These are phyloP conservation scores for Saturnispora quitensis DNA, from an alignment of 805 yeast genomes.

Conservation along the genomic window DNA sequence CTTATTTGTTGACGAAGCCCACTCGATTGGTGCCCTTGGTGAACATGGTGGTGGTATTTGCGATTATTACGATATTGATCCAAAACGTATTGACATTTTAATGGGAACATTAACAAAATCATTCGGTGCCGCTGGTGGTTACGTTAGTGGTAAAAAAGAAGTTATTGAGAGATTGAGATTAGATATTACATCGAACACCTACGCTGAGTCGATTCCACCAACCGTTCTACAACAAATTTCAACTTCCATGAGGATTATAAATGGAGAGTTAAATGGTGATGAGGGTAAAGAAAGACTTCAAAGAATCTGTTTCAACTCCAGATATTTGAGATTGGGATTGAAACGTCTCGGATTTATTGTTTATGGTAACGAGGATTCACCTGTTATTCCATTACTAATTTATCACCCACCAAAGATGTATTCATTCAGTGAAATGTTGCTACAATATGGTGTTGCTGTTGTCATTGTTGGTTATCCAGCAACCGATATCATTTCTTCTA, in stretches of 20 bases:
- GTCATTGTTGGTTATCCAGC: slow-evolving; percentile 98
- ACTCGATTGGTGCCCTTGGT: slow-evolving; percentile 98
- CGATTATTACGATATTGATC: slow-evolving; percentile 79
- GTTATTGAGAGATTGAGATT: slow-evolving; percentile 69
- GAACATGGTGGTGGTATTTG: slow-evolving; percentile 91
- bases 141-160: slow-evolving; percentile 66
- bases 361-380: slow-evolving; percentile 92
- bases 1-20: slow-evolving; percentile 94
- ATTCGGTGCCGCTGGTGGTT: slow-evolving; percentile 98
- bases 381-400: slow-evolving; percentile 82
- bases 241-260: slow-evolving; percentile 67
- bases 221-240: slow-evolving; percentile 85
- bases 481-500: slow-evolving; percentile 79
- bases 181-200: slow-evolving; percentile 60
- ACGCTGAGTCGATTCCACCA: slow-evolving; percentile 85
- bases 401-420: slow-evolving; percentile 95
- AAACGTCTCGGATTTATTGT: slow-evolving; percentile 90
- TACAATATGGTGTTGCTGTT: slow-evolving; percentile 75
- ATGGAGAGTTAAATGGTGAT: slow-evolving; percentile 79
- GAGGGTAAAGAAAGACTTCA: slow-evolving; percentile 88
- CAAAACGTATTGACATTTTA: slow-evolving; percentile 68
- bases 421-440: slow-evolving; percentile 75
- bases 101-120: slow-evolving; percentile 99
- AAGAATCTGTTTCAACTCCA: slow-evolving; percentile 91
- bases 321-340: slow-evolving; percentile 84